phyloP scores from a whole-genome alignment of 1,284 basidiomycete genomes.

The Phellinidium pouzarii region DNA sequence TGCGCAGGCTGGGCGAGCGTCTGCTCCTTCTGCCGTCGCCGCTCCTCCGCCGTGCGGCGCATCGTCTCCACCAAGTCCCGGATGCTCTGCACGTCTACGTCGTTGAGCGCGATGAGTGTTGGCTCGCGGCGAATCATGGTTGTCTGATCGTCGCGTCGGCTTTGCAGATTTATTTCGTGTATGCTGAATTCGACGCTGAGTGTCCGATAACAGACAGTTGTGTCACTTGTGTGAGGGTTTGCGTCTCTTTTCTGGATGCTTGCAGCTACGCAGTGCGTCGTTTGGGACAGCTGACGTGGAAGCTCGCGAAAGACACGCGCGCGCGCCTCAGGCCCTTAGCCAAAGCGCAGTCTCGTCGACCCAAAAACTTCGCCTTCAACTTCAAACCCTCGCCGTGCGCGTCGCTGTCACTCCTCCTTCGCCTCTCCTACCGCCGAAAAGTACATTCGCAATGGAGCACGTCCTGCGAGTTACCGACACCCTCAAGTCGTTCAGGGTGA shows the following conservation, averaged over 20 bases:
- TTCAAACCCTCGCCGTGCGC: conserved; percentile 12
- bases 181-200: no score
- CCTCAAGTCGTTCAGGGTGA: conserved; percentile 66
- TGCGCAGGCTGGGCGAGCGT: conserved; percentile 14
- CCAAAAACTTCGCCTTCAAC: background rate
- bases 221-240: no score
- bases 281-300: background rate
- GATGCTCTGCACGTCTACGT: conserved; percentile 68
- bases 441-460: conserved; percentile 42
- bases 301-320: background rate
- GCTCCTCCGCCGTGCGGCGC: background rate
- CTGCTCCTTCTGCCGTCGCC: background rate
- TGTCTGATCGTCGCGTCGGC: background rate
- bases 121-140: conserved; percentile 69
- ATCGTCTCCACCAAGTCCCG: conserved; percentile 32
- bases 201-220: no score
- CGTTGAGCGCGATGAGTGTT: conserved; percentile 66
- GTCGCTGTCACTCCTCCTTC: conserved; percentile 10
- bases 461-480: conserved; percentile 57
- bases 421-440: conserved; percentile 2
- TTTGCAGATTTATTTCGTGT: background rate
- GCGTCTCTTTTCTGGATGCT: no score
- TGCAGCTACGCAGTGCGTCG: no score
- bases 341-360: background rate
- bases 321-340: background rate